Conservation (phyloP, 495 filamentous ascomycete genomes). For the Aspergillus baeticus region DNA sequence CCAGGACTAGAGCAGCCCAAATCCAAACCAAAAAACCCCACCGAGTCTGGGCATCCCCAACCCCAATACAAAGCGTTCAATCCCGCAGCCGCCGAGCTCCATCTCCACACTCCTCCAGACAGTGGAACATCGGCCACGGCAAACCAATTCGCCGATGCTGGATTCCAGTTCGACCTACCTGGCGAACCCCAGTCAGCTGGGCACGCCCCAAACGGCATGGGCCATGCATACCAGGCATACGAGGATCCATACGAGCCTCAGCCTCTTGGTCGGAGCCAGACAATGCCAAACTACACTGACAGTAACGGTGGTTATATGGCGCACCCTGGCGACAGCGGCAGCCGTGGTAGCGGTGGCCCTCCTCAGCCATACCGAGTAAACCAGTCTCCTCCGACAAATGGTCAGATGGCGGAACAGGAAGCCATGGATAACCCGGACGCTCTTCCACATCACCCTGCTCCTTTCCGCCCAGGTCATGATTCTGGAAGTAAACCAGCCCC, state of each 20-base stretch:
- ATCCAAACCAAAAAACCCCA: slow-evolving; percentile 20
- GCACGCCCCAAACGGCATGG: slow-evolving; percentile 32
- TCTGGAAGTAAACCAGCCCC: slow-evolving; percentile 64
- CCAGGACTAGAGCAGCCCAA: slow-evolving; percentile 42
- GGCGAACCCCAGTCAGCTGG: slow-evolving; percentile 54
- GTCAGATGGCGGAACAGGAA: slow-evolving; percentile 16
- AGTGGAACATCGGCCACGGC: slow-evolving; percentile 48
- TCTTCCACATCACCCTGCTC: slow-evolving; percentile 75
- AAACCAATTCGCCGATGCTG: slow-evolving; percentile 51
- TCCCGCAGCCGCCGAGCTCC: slow-evolving; percentile 37
- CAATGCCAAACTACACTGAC: slow-evolving; percentile 15
- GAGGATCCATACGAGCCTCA: slow-evolving; percentile 15
- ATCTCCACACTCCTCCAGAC: slow-evolving; percentile 65
- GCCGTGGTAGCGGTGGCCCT: slow-evolving; percentile 22
- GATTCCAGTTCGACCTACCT: slow-evolving; percentile 68
- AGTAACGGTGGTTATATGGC: slow-evolving; percentile 2
- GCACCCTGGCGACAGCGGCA: slow-evolving; percentile 8
- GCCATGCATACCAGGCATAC: slow-evolving; percentile 17
- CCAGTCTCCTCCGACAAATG: slow-evolving; percentile 21
- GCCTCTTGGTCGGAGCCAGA: slow-evolving; percentile 6
- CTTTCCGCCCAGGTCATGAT: slow-evolving; percentile 74
- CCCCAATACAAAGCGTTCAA: slow-evolving; percentile 37
- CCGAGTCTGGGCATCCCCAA: slow-evolving; percentile 18
- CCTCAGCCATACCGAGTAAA: slow-evolving; percentile 22
- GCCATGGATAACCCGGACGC: slow-evolving; percentile 50